Conservation (phyloP, 1,139 yeast genomes). For the Hansenula anomala region DNA sequence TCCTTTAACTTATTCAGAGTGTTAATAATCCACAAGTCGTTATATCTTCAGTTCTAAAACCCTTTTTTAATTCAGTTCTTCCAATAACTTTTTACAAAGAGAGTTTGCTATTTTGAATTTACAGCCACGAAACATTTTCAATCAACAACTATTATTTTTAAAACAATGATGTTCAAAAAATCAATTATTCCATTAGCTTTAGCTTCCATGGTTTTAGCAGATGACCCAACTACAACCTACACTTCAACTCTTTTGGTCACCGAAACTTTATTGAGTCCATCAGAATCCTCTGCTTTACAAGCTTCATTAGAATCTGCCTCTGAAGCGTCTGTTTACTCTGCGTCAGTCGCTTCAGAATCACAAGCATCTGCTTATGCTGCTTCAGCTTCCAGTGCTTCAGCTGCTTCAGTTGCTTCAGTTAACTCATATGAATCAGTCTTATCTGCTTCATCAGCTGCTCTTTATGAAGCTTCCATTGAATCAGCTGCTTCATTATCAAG, state of each 20-base stretch:
- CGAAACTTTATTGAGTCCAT: conserved; percentile 19
- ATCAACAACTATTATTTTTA: not conserved
- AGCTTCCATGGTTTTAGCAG: conserved; percentile 16
- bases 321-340: conserved; percentile 3
- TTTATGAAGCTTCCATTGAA: conserved; percentile 1
- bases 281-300: conserved; percentile 15
- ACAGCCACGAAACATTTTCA: not conserved
- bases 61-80: no score
- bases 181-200: conserved; percentile 17
- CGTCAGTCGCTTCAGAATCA: conserved; percentile 11
- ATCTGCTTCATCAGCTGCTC: not conserved
- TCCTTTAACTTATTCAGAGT: conserved; percentile 3
- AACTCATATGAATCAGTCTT: conserved; percentile 5
- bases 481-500: not conserved
- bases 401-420: conserved; percentile 8
- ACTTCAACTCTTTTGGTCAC: conserved; percentile 21
- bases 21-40: not conserved
- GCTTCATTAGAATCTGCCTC: conserved; percentile 6
- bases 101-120: no score
- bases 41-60: not conserved
- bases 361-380: conserved; percentile 2
- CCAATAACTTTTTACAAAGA: no score
- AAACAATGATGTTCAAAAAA: conserved; percentile 19
- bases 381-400: conserved; percentile 5
- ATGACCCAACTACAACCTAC: conserved; percentile 22